phyloP scores from a whole-genome alignment of 805 yeast genomes.

The Suhomyces emberorum region DNA sequence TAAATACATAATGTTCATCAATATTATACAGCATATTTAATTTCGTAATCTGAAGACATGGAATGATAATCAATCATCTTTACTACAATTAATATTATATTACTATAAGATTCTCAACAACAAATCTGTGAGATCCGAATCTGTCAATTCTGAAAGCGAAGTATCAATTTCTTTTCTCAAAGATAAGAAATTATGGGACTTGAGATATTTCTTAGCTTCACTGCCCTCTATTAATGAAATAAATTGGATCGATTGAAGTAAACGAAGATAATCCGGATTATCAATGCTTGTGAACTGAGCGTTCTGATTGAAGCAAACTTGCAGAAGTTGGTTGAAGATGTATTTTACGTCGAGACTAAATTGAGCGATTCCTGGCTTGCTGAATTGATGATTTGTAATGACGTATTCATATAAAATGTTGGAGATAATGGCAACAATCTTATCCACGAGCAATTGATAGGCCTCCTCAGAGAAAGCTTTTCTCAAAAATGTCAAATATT shows the following conservation, averaged over 20 bases:
- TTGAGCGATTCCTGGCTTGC: conserved; percentile 30
- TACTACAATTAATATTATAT: no score
- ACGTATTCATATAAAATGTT: conserved; percentile 34
- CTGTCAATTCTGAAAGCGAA: conserved; percentile 15
- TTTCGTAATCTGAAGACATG: no score
- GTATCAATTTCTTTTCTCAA: conserved; percentile 20
- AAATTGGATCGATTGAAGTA: conserved; percentile 28
- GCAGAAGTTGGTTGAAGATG: conserved; percentile 15
- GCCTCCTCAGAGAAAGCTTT: conserved; percentile 26
- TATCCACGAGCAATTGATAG: conserved; percentile 27
- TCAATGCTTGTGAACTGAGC: conserved; percentile 16
- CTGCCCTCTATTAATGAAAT: conserved; percentile 21
- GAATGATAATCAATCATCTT: no score
- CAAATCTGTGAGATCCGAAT: conserved; percentile 25
- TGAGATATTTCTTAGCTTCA: conserved; percentile 14
- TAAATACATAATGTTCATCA: no score
- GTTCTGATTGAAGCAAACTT: conserved; percentile 15
- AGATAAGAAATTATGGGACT: conserved; percentile 12
- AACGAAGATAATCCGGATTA: conserved; percentile 23
- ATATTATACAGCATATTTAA: no score
- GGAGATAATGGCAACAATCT: conserved; percentile 25
- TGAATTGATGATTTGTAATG: conserved; percentile 38
- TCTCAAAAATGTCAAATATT: conserved; percentile 22
- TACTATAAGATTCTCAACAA: conserved; percentile 23
- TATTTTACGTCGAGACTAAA: conserved; percentile 28